phyloP scores from a whole-genome alignment of 208 protist genomes.

The Leishmania mexicana region DNA sequence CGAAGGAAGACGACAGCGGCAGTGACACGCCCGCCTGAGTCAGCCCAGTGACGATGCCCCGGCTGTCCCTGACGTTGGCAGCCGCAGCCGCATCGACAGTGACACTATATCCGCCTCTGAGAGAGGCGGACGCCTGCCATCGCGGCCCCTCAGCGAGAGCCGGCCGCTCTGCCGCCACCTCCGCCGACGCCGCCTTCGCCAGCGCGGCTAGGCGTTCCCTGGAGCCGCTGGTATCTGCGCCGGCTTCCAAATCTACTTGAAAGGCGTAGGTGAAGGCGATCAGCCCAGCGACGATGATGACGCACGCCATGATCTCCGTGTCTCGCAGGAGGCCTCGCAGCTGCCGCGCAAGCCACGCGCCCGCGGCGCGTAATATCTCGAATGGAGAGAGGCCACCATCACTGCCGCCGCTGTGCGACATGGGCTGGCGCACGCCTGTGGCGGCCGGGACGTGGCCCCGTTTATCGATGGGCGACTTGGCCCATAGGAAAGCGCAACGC shows the following conservation, averaged over 20 bases:
- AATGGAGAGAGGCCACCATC: neutral
- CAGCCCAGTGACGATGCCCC: neutral
- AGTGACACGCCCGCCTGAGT: neutral
- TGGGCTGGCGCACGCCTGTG: neutral
- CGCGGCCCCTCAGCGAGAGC: neutral
- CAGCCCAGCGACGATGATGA: constrained; percentile 41
- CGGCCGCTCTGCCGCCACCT: neutral
- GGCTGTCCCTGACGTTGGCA: neutral
- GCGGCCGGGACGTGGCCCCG: neutral
- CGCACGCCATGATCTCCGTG: constrained; percentile 38
- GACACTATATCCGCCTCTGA: neutral
- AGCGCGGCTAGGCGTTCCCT: neutral
- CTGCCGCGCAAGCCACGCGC: neutral
- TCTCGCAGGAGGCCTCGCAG: constrained; percentile 7
- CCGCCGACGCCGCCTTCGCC: neutral
- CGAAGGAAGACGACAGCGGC: neutral
- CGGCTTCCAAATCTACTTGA: neutral
- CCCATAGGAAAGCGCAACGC: neutral
- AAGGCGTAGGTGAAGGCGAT: constrained; percentile 49
- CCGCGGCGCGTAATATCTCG: neutral
- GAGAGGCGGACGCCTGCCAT: neutral
- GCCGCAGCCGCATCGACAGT: neutral
- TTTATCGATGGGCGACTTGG: neutral
- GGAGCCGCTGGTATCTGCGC: neutral
- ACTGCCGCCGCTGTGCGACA: neutral